These are phyloP conservation scores for Aspergillus hiratsukae DNA, from an alignment of 2,329 filamentous ascomycete genomes.

Conservation along the genomic window DNA sequence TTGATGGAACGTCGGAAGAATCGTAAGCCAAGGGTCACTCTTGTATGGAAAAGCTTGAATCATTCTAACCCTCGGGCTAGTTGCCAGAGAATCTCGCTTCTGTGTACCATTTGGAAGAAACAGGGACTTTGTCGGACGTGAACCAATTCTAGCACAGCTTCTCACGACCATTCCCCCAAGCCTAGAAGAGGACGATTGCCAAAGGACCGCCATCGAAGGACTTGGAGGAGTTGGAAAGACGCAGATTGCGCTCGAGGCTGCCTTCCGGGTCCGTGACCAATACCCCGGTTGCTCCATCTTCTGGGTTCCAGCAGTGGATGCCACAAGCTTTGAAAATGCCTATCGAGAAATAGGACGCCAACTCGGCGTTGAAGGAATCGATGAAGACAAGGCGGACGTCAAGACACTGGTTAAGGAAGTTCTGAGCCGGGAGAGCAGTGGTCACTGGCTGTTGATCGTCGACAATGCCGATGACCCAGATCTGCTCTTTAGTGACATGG, in stretches of 20 bases:
- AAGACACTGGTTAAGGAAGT: constrained; percentile 3
- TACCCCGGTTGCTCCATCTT: constrained; percentile 12
- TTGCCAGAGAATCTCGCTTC: no score
- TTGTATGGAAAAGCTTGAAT: no score
- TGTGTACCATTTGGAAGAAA: no score
- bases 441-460: constrained; percentile 18
- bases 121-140: no score
- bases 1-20: no score
- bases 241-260: constrained; percentile 19
- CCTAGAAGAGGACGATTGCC: background rate
- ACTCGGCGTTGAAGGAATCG: constrained; percentile 4
- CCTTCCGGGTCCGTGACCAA: constrained; percentile 7
- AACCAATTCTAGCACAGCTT: no score
- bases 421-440: constrained; percentile 5
- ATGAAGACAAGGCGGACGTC: constrained; percentile 3
- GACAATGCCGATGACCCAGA: constrained; percentile 22
- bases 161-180: no score
- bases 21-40: no score
- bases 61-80: no score
- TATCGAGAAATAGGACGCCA: constrained; percentile 7
- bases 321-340: constrained; percentile 9
- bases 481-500: constrained; percentile 3
- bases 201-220: constrained; percentile 9
- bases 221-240: constrained; percentile 24
- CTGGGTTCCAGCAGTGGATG: constrained; percentile 12